Conservation (phyloP, 1,139 yeast genomes). For the Pichia inconspicua region DNA sequence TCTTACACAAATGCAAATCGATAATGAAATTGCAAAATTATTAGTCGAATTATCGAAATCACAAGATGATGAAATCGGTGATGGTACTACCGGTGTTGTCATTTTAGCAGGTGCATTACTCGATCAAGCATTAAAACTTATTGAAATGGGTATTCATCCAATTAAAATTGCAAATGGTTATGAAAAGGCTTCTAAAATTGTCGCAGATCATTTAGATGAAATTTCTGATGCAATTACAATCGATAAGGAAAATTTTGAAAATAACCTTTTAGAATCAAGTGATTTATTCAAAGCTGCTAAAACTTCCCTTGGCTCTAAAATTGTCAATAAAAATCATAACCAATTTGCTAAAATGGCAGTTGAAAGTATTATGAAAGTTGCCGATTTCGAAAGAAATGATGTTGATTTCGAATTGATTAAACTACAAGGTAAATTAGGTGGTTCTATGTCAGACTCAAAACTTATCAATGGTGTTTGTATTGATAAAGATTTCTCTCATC, state of each 20-base stretch:
- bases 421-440: constrained; percentile 94
- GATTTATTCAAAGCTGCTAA: constrained; percentile 82
- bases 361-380: constrained; percentile 88
- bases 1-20: constrained; percentile 90
- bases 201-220: constrained; percentile 65
- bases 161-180: constrained; percentile 95
- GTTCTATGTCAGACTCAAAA: constrained; percentile 76
- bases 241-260: constrained; percentile 34
- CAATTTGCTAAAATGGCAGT: constrained; percentile 96
- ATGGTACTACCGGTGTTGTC: constrained; percentile 98
- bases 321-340: constrained; percentile 89
- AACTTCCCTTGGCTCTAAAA: constrained; percentile 91
- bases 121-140: constrained; percentile 89
- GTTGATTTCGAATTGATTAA: constrained; percentile 95
- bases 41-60: constrained; percentile 90
- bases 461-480: constrained; percentile 85
- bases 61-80: constrained; percentile 98
- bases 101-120: constrained; percentile 90
- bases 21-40: constrained; percentile 91
- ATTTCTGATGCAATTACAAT: constrained; percentile 56
- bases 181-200: constrained; percentile 93
- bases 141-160: constrained; percentile 96
- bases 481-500: constrained; percentile 96
- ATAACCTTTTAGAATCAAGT: constrained; percentile 40
- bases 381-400: constrained; percentile 85